Conservation (phyloP, 2,329 filamentous ascomycete genomes). For the Botryotinia narcissicola region DNA sequence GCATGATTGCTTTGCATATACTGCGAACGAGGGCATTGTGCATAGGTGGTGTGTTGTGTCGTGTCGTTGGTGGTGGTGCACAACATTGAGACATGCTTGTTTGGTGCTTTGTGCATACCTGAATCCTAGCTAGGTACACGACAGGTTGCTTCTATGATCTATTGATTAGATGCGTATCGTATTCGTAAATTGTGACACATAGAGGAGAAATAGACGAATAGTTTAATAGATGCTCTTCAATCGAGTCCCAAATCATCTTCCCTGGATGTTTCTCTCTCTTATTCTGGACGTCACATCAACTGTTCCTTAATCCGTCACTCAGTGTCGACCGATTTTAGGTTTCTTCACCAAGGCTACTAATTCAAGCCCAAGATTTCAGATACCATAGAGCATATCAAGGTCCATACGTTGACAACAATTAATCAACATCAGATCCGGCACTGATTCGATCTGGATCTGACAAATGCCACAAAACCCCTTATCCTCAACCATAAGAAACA, state of each 20-base stretch:
- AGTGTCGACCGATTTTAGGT: no score
- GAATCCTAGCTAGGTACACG: neutral
- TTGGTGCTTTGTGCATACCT: neutral
- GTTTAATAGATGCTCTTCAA: neutral
- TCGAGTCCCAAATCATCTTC: neutral
- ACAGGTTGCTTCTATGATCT: conserved; percentile 12
- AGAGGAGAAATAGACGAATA: neutral
- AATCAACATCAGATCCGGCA: neutral
- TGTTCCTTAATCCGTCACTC: neutral
- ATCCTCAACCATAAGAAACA: neutral
- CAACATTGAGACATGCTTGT: neutral
- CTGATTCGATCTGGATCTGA: neutral
- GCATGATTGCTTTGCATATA: neutral
- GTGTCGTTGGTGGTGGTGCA: neutral
- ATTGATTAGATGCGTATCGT: conserved; percentile 15
- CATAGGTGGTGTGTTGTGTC: neutral
- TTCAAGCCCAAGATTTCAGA: neutral
- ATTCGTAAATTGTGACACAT: no score
- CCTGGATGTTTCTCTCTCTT: neutral
- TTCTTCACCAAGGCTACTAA: neutral
- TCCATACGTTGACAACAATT: neutral
- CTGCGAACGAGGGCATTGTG: neutral
- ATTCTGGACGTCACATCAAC: neutral
- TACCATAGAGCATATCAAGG: neutral
- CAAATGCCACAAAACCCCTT: neutral